phyloP scores from a whole-genome alignment of 352 stramenopile species.

The Phytophthora lateralis region DNA sequence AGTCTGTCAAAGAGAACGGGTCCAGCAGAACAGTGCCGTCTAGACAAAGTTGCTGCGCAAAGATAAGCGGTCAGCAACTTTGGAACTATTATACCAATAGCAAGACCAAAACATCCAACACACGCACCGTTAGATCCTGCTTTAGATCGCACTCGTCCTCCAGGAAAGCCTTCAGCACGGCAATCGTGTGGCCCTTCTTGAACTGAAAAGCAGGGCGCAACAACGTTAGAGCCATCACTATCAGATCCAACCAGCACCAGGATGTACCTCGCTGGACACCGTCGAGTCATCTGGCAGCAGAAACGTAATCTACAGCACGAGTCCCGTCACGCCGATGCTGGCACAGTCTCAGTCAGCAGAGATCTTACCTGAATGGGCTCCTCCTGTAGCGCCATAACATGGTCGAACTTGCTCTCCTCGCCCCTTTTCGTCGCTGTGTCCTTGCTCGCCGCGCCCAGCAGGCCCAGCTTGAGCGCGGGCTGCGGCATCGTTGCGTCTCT shows the following conservation, averaged over 20 bases:
- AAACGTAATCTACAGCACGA: conserved; percentile 48
- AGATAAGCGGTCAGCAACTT: not conserved
- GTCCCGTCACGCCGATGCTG: not conserved
- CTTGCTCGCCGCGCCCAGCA: conserved; percentile 30
- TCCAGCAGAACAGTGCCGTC: conserved; percentile 52
- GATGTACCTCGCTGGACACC: conserved; percentile 41
- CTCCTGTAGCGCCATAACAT: conserved; percentile 62
- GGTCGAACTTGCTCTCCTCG: conserved; percentile 64
- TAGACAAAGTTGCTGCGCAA: conserved; percentile 48
- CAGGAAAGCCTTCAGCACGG: conserved; percentile 65
- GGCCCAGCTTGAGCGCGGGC: conserved; percentile 29
- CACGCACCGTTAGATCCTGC: conserved; percentile 39
- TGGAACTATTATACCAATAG: not conserved
- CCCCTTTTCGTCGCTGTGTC: conserved; percentile 16
- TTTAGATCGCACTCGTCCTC: conserved; percentile 57
- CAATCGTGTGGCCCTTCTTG: conserved; percentile 69
- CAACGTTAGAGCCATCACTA: conserved; percentile 1
- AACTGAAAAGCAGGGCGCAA: conserved; percentile 39
- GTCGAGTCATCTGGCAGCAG: conserved; percentile 62
- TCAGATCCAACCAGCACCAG: not conserved
- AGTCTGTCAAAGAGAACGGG: conserved; percentile 70
- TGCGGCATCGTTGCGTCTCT: conserved; percentile 36
- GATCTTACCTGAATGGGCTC: conserved; percentile 47
- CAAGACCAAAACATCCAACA: not conserved
- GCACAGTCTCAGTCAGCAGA: not conserved